Evolutionary conservation across 495 filamentous ascomycete species (phyloP).

Genomic region (Rhypophila decipiens): DNA sequence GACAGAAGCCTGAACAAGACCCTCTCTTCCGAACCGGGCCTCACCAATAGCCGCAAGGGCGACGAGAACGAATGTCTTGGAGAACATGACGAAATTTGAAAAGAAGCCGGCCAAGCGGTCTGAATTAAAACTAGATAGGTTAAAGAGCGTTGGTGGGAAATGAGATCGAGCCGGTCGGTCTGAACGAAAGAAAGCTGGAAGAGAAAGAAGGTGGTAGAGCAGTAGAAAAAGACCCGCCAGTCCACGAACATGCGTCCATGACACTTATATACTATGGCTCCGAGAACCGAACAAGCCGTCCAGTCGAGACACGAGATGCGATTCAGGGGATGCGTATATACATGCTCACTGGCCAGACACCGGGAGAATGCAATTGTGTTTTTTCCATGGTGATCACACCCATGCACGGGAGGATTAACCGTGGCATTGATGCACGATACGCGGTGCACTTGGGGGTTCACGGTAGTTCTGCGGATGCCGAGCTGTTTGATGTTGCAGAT

Average conservation of each 20-base stretch:
- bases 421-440: constrained; percentile 1
- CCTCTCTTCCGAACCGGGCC: constrained; percentile 52
- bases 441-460: not conserved
- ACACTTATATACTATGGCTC: not conserved
- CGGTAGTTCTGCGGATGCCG: not conserved
- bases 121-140: constrained; percentile 10
- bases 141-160: constrained; percentile 1
- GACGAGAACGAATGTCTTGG: constrained; percentile 14
- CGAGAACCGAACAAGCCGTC: not conserved
- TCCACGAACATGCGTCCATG: not conserved
- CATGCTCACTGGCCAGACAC: not conserved
- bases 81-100: constrained; percentile 15
- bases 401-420: constrained; percentile 5
- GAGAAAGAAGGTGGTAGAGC: constrained; percentile 1
- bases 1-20: constrained; percentile 39
- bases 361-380: constrained; percentile 12
- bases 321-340: no score
- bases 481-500: constrained; percentile 8
- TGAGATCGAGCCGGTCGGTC: constrained; percentile 24
- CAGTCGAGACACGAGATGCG: not conserved
- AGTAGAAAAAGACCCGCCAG: not conserved
- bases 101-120: constrained; percentile 16
- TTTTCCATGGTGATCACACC: constrained; percentile 19
- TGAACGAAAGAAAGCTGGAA: constrained; percentile 10
- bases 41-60: constrained; percentile 36